Conservation (phyloP, 495 filamentous ascomycete species). For the Penicillium malachiteum region DNA sequence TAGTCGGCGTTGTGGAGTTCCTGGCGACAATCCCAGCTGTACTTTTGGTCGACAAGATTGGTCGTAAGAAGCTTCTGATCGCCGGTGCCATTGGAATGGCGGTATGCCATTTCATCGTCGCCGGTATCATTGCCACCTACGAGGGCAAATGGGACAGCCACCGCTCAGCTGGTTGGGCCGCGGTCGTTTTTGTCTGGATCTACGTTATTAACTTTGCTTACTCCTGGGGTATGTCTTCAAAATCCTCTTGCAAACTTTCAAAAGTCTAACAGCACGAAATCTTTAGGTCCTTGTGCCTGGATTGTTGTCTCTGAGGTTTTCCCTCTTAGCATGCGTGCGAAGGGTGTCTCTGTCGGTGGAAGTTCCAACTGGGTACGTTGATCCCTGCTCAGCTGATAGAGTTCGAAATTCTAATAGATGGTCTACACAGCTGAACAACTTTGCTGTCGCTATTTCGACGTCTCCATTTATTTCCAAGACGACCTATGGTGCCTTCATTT, state of each 20-base stretch:
- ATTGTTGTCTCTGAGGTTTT: slow-evolving; percentile 47
- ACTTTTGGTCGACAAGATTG: slow-evolving; percentile 71
- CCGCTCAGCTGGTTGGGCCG: slow-evolving; percentile 39
- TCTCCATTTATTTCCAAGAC: slow-evolving; percentile 33
- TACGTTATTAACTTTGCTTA: slow-evolving; percentile 46
- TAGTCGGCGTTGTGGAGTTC: slow-evolving; percentile 76
- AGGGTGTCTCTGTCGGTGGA: slow-evolving; percentile 41
- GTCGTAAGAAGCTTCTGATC: slow-evolving; percentile 69
- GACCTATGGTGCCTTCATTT: slow-evolving; percentile 44
- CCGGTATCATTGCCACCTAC: slow-evolving; percentile 39
- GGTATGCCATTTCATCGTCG: slow-evolving; percentile 50
- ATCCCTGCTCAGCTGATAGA: neutral
- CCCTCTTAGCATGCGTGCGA: slow-evolving; percentile 44
- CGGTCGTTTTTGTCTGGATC: slow-evolving; percentile 45
- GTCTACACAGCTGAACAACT: slow-evolving; percentile 51
- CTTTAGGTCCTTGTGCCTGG: slow-evolving; percentile 38
- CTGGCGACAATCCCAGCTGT: slow-evolving; percentile 67
- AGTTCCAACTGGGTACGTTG: slow-evolving; percentile 42
- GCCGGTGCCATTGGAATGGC: slow-evolving; percentile 73
- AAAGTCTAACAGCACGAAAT: neutral
- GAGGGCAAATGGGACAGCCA: slow-evolving; percentile 25
- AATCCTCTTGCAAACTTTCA: neutral
- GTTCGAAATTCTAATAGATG: neutral
- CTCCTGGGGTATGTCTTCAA: slow-evolving; percentile 35
- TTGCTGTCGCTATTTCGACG: slow-evolving; percentile 42